Conservation (phyloP, 2,329 filamentous ascomycete species). For the Calonectria naviculata region DNA sequence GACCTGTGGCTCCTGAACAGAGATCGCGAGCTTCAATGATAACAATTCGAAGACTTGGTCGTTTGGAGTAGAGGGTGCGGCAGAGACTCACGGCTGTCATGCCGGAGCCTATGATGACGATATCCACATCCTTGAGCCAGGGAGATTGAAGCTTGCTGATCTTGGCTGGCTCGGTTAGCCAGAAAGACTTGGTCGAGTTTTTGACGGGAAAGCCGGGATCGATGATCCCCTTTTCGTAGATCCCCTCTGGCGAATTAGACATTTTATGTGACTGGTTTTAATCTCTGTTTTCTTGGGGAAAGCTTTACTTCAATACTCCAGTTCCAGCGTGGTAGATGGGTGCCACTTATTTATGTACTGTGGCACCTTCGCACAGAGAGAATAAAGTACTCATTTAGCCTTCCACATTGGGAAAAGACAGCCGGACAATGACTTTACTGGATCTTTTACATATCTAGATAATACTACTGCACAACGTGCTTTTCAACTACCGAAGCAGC, state of each 20-base stretch:
- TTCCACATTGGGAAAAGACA: not conserved
- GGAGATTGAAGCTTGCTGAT: constrained; percentile 24
- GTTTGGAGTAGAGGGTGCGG: constrained; percentile 21
- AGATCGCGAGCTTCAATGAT: constrained; percentile 31
- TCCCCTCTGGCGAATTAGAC: constrained; percentile 31
- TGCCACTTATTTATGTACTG: not conserved
- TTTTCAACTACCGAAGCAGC: not conserved
- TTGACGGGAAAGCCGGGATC: constrained; percentile 29
- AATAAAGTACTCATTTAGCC: not conserved
- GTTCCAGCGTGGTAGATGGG: not conserved
- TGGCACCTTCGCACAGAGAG: not conserved
- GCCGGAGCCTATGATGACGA: constrained; percentile 35
- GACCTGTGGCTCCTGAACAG: constrained; percentile 36
- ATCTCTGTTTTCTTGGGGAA: no score
- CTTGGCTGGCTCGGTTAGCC: constrained; percentile 24
- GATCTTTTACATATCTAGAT: not conserved
- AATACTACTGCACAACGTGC: not conserved
- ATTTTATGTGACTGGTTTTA: not conserved
- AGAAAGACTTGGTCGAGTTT: constrained; percentile 33
- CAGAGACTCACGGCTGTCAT: constrained; percentile 32
- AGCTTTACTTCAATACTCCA: no score
- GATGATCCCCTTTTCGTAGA: constrained; percentile 34
- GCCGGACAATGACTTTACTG: not conserved
- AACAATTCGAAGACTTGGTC: constrained; percentile 23
- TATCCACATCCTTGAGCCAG: constrained; percentile 25